Evolutionary conservation across 257 asterid species (phyloP), one percentile per base, ranked within the genome.

Genomic region (Haberlea rhodopensis): DNA sequence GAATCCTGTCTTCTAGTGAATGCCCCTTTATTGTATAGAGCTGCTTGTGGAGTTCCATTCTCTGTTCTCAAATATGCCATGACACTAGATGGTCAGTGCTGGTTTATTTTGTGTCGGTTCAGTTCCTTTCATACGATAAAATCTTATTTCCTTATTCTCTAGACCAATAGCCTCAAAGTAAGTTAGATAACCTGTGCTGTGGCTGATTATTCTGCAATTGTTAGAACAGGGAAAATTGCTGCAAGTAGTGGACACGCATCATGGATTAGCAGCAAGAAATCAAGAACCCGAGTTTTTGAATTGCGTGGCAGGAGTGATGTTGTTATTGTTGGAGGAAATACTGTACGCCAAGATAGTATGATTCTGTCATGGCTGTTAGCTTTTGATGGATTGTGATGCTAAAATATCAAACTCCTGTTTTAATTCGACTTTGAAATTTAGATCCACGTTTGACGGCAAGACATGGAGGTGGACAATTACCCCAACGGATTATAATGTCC

Each of bases 241-340:
- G 79, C 99, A 55, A 94, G 86, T 69, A 87, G 91, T 76, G 99
- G 99, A 26, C 95, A 94, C 77, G 97, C 99, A 37, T 86, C 97
- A 25, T 94, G 99, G 99, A 94, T 94, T 79, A 90, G 96, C 80
- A 85, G 91, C 86, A 87, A 80, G 82, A 8, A n/a, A 66, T 94
- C 99, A 8, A 81, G 99, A 78, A 84, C 75, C 52, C 79, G 90
- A 65, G 97, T 94, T 52, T 94, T 87, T 67, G 95, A 94, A 68
- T 62, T 94, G 76, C 88, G 96, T 68, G 97, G 99, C 60, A 84
- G 99, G 80, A 85, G 99, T 71, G 97, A 94, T 78, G 99, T 95
- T 69, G 97, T 94, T 53, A 82, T 94, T 70, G 99, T 94, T 18
- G 99, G 99, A 69, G 99, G 99, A 79, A 94, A 87, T 70, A 94